Evolutionary conservation across 1,284 basidiomycete genomes (phyloP).

Genomic region (Microbotryum lychnidis-dioicae): DNA sequence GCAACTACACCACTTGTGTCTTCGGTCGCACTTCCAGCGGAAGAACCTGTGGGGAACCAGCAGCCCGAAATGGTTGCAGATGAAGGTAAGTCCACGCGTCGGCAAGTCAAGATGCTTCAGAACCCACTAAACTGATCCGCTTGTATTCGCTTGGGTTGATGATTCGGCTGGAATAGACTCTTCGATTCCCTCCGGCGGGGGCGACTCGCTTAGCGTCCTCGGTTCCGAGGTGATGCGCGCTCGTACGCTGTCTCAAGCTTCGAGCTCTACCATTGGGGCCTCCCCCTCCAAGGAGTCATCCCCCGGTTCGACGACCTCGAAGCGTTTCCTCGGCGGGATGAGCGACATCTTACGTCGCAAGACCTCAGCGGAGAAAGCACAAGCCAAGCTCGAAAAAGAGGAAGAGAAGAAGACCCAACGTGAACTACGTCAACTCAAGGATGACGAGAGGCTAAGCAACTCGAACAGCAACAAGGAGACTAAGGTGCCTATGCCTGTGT

Average conservation of each 20-base stretch:
- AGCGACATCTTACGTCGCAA: conserved; percentile 19
- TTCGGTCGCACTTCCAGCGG: too few relatives aligned
- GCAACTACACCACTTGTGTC: too few relatives aligned
- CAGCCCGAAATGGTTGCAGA: too few relatives aligned
- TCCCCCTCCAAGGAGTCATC: neutral
- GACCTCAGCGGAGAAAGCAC: conserved; percentile 5
- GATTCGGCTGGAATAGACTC: too few relatives aligned
- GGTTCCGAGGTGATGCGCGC: neutral
- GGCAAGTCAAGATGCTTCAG: too few relatives aligned
- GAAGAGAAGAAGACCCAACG: conserved; percentile 2
- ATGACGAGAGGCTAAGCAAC: conserved; percentile 1
- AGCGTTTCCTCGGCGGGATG: conserved; percentile 17
- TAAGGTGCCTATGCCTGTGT: conserved; percentile 11
- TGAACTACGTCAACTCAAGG: conserved; percentile 4
- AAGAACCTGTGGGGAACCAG: too few relatives aligned
- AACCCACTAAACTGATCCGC: too few relatives aligned
- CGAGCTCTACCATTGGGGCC: conserved; percentile 5
- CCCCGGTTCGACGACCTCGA: neutral
- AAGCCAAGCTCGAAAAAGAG: conserved; percentile 2
- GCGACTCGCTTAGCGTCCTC: neutral
- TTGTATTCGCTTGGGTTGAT: too few relatives aligned
- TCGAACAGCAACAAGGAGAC: neutral
- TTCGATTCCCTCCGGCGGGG: too few relatives aligned
- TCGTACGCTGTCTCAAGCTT: neutral
- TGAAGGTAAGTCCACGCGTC: too few relatives aligned